These are phyloP conservation scores for Esteya vermicola DNA, from an alignment of 2,329 filamentous ascomycete genomes.

Conservation along the genomic window DNA sequence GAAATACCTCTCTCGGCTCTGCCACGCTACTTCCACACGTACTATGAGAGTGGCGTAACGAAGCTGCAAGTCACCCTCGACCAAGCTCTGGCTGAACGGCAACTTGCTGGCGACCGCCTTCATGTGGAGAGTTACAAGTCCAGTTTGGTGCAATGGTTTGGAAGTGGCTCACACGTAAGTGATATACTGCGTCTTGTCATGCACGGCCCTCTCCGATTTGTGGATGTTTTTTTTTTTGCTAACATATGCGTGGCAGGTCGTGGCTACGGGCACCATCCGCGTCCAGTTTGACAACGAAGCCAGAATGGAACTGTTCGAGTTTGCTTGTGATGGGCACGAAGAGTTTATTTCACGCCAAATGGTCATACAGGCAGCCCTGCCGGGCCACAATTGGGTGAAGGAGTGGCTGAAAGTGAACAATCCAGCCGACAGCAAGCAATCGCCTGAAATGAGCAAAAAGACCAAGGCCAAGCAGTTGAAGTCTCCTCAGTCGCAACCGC, in stretches of 20 bases:
- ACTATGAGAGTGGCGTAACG: conserved; percentile 75
- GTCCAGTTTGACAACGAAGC: conserved; percentile 68
- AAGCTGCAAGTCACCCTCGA: conserved; percentile 80
- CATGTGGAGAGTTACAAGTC: conserved; percentile 64
- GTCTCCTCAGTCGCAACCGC: conserved; percentile 43
- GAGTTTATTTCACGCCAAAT: conserved; percentile 67
- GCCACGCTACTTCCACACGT: conserved; percentile 77
- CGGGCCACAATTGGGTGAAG: conserved; percentile 49
- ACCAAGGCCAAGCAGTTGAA: conserved; percentile 43
- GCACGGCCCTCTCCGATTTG: not conserved
- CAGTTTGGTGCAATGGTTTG: conserved; percentile 81
- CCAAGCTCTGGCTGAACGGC: conserved; percentile 39
- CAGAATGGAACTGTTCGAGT: conserved; percentile 75
- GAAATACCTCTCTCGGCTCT: conserved; percentile 74
- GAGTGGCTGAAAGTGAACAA: conserved; percentile 48
- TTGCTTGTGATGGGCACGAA: conserved; percentile 60
- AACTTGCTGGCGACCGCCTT: conserved; percentile 48
- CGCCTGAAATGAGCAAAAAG: conserved; percentile 56
- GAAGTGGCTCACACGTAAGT: conserved; percentile 66
- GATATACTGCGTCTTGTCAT: not conserved
- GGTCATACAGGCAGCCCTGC: conserved; percentile 46
- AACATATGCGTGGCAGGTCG: conserved; percentile 45
- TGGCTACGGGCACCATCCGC: conserved; percentile 62
- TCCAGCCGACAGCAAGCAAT: conserved; percentile 37
- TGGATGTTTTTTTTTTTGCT: not conserved